phyloP scores from a whole-genome alignment of 176 grass and related monocot genomes.

The Alopecurus myosuroides region DNA sequence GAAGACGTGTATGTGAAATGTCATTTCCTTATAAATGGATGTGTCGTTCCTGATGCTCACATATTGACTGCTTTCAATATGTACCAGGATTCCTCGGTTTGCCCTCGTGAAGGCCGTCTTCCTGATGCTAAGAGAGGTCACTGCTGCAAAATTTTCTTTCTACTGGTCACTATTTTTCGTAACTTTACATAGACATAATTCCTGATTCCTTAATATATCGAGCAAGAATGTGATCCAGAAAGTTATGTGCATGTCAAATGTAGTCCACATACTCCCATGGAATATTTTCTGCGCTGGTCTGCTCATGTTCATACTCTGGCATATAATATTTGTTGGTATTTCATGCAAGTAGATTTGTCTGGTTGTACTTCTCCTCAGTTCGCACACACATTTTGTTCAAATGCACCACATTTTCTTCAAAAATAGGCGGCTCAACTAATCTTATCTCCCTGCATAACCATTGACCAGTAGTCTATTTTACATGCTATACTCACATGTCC shows the following conservation, averaged over 20 bases:
- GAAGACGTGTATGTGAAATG: conserved; percentile 55
- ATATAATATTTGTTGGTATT: background rate
- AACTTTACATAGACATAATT: background rate
- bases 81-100: conserved; percentile 88
- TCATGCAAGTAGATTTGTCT: background rate
- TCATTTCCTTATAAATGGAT: background rate
- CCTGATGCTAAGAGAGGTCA: conserved; percentile 96
- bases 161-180: background rate
- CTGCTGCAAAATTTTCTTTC: background rate
- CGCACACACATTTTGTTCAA: background rate
- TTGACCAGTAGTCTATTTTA: background rate
- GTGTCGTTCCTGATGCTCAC: conserved; percentile 1
- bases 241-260: background rate
- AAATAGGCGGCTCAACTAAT: background rate
- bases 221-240: background rate
- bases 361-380: background rate
- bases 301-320: background rate
- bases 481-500: background rate
- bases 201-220: background rate
- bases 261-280: background rate
- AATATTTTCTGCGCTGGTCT: background rate
- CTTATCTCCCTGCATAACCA: background rate
- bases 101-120: conserved; percentile 79
- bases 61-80: conserved; percentile 15
- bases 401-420: background rate